Conservation (phyloP, 352 stramenopile genomes). For the Phytophthora capsici region DNA sequence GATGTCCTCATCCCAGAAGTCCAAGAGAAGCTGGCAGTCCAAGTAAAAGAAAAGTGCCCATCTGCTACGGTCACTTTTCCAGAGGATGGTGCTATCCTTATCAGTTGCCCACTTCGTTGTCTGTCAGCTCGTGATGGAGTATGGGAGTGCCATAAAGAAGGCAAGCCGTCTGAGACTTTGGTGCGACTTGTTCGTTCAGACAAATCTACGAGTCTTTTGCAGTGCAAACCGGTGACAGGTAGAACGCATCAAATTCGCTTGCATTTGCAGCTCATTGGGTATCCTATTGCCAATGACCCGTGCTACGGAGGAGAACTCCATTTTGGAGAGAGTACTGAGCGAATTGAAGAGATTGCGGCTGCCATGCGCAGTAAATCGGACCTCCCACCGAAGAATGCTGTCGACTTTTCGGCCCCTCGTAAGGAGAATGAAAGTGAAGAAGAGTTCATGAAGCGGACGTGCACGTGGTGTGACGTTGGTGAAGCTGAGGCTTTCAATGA, state of each 20-base stretch:
- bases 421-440: slow-evolving; percentile 67
- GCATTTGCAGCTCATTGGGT: slow-evolving; percentile 93
- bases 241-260: slow-evolving; percentile 98
- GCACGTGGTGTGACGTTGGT: slow-evolving; percentile 73
- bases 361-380: slow-evolving; percentile 49
- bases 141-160: slow-evolving; percentile 84
- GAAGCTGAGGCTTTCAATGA: slow-evolving; percentile 79
- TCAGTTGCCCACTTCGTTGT: slow-evolving; percentile 86
- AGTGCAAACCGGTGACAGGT: slow-evolving; percentile 94
- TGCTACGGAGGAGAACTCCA: slow-evolving; percentile 96
- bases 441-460: slow-evolving; percentile 81
- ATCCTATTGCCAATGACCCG: slow-evolving; percentile 97
- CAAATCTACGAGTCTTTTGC: slow-evolving; percentile 85
- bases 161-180: slow-evolving; percentile 81
- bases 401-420: slow-evolving; percentile 66
- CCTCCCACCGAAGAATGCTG: slow-evolving; percentile 41
- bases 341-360: slow-evolving; percentile 50
- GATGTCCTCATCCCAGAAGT: slow-evolving; percentile 37
- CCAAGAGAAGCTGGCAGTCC: slow-evolving; percentile 47
- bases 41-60: slow-evolving; percentile 51
- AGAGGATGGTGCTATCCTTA: slow-evolving; percentile 54
- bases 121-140: slow-evolving; percentile 83
- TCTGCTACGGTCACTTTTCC: slow-evolving; percentile 64
- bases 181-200: slow-evolving; percentile 67
- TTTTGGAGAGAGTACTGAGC: slow-evolving; percentile 77